Conservation (phyloP, 2,329 filamentous ascomycete species). For the Penicillium sp. region DNA sequence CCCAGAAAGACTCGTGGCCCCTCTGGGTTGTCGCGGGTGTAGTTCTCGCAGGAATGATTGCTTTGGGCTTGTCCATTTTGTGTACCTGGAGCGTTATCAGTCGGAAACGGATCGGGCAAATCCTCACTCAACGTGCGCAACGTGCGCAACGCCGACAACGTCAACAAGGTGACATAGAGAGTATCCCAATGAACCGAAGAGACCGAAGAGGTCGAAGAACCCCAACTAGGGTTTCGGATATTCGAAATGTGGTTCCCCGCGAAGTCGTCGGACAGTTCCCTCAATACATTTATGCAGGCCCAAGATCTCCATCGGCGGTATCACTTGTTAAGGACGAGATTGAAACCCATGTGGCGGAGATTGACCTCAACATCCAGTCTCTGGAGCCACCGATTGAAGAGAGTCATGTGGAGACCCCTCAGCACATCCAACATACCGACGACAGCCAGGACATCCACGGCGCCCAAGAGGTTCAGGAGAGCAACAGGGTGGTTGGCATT, state of each 20-base stretch:
- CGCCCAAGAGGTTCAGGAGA: neutral
- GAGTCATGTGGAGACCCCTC: neutral
- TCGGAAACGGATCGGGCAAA: too few relatives aligned
- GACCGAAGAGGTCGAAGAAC: too few relatives aligned
- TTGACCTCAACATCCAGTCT: constrained; percentile 1
- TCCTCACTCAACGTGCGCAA: too few relatives aligned
- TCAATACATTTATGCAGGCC: constrained; percentile 69
- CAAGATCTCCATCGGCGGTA: constrained; percentile 20
- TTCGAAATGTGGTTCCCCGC: constrained; percentile 74
- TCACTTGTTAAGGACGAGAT: constrained; percentile 6
- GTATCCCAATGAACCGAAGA: too few relatives aligned
- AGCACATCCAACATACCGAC: too few relatives aligned
- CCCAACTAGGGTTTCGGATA: too few relatives aligned
- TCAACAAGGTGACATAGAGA: too few relatives aligned
- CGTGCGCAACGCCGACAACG: too few relatives aligned
- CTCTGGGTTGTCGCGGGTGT: constrained; percentile 83
- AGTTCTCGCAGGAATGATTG: constrained; percentile 75
- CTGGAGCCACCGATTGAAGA: neutral
- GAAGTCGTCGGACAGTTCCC: constrained; percentile 73
- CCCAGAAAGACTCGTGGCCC: constrained; percentile 53
- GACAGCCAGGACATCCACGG: neutral
- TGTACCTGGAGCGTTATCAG: too few relatives aligned
- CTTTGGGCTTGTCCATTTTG: constrained; percentile 64
- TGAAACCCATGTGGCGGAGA: constrained; percentile 4
- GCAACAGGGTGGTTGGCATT: neutral